Percentiles rank a stretch among this genome's conserved stretches.
These are phyloP conservation scores for Styphnolobium japonicum DNA, from an alignment of 306 rosid species.

Conservation along the genomic window DNA sequence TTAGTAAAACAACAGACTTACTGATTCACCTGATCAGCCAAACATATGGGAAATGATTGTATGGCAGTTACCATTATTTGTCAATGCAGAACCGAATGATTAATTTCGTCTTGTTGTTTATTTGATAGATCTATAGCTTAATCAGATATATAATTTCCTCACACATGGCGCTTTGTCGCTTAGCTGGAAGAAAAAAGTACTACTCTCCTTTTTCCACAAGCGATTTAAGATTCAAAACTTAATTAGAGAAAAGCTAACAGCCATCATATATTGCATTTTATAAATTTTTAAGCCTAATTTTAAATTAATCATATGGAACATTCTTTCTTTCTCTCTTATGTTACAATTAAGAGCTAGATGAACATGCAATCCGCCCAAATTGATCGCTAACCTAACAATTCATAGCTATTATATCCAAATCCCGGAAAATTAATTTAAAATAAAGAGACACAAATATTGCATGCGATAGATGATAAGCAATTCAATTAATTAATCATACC, in stretches of 20 bases:
- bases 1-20: not conserved
- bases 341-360: not conserved
- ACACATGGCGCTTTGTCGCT: conserved; percentile 30
- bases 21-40: conserved; percentile 20
- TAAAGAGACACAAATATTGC: not conserved
- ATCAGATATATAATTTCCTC: conserved; percentile 15
- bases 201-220: conserved; percentile 30
- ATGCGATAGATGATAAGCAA: conserved; percentile 23
- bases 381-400: conserved; percentile 41
- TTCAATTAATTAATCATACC: conserved; percentile 19
- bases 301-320: conserved; percentile 26
- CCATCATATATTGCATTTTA: conserved; percentile 26
- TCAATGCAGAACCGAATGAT: conserved; percentile 33
- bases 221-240: conserved; percentile 12
- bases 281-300: conserved; percentile 20
- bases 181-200: conserved; percentile 27
- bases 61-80: conserved; percentile 27
- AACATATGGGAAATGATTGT: conserved; percentile 29
- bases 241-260: conserved; percentile 12
- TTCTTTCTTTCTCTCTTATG: conserved; percentile 16
- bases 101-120: conserved; percentile 25
- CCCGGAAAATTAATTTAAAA: not conserved
- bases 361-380: conserved; percentile 38
- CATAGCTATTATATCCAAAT: conserved; percentile 23
- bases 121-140: not conserved